phyloP scores from a whole-genome alignment of 306 rosid species.

The Dalbergia cochinchinensis region DNA sequence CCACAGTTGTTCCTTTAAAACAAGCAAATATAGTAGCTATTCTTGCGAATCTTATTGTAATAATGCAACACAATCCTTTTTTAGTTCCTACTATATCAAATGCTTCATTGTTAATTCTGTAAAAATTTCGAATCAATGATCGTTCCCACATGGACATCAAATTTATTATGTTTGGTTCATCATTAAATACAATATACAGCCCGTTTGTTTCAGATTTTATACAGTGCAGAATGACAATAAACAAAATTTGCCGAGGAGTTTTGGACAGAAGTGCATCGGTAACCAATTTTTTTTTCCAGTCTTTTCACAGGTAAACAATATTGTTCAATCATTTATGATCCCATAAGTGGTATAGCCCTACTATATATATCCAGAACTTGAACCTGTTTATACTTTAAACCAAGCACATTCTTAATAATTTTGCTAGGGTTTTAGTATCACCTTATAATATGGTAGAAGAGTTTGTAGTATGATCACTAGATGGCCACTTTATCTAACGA shows the following conservation, averaged over 20 bases:
- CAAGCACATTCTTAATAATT: neutral
- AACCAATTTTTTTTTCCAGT: too few relatives aligned
- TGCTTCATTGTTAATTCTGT: neutral
- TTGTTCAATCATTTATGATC: too few relatives aligned
- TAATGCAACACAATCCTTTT: neutral
- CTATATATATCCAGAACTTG: too few relatives aligned
- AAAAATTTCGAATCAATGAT: neutral
- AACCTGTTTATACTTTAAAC: too few relatives aligned
- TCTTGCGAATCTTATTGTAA: neutral
- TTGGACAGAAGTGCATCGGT: too few relatives aligned
- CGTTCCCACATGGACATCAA: neutral
- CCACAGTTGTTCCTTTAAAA: neutral
- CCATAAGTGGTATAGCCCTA: too few relatives aligned
- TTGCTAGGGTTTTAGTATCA: neutral
- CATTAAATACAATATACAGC: neutral
- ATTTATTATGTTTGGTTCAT: neutral
- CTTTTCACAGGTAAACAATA: too few relatives aligned
- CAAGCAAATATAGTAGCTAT: neutral
- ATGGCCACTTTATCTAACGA: too few relatives aligned
- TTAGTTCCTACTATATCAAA: neutral
- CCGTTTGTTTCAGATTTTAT: too few relatives aligned
- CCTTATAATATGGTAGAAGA: neutral
- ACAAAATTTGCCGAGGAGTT: too few relatives aligned
- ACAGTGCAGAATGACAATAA: too few relatives aligned
- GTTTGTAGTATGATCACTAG: neutral